These are phyloP conservation scores for Sisymbrium irio DNA, from an alignment of 345 rosid genomes.

Conservation along the genomic window DNA sequence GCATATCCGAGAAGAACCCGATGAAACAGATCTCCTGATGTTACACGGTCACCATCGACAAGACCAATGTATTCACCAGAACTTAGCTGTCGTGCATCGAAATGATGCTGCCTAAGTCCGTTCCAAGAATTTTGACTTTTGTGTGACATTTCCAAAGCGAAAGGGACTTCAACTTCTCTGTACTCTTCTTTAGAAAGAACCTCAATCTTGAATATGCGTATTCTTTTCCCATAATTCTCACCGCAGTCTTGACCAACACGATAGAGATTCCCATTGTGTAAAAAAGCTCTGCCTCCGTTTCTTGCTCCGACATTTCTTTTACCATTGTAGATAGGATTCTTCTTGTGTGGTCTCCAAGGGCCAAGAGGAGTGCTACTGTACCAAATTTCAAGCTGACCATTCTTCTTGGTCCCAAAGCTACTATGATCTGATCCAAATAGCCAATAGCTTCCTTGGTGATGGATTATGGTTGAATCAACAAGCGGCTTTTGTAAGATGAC, in stretches of 20 bases:
- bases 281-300: conserved; percentile 87
- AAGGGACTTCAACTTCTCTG: conserved; percentile 74
- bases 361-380: conserved; percentile 82
- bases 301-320: conserved; percentile 68
- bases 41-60: conserved; percentile 87
- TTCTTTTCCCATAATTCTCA: conserved; percentile 68
- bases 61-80: conserved; percentile 83
- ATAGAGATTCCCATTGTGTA: conserved; percentile 62
- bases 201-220: conserved; percentile 66
- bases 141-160: conserved; percentile 41
- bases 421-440: conserved; percentile 89
- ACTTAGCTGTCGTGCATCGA: conserved; percentile 69
- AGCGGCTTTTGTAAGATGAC: conserved; percentile 69
- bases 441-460: conserved; percentile 65
- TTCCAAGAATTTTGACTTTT: conserved; percentile 88
- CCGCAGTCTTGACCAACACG: conserved; percentile 98
- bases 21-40: conserved; percentile 59
- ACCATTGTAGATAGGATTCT: conserved; percentile 74
- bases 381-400: conserved; percentile 91
- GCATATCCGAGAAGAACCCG: conserved; percentile 70
- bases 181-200: conserved; percentile 59
- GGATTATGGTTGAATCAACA: conserved; percentile 59
- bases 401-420: conserved; percentile 56
- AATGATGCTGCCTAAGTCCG: conserved; percentile 79
- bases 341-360: conserved; percentile 91